Evolutionary conservation across 306 rosid species (phyloP).

Genomic region (Prunus persica): DNA sequence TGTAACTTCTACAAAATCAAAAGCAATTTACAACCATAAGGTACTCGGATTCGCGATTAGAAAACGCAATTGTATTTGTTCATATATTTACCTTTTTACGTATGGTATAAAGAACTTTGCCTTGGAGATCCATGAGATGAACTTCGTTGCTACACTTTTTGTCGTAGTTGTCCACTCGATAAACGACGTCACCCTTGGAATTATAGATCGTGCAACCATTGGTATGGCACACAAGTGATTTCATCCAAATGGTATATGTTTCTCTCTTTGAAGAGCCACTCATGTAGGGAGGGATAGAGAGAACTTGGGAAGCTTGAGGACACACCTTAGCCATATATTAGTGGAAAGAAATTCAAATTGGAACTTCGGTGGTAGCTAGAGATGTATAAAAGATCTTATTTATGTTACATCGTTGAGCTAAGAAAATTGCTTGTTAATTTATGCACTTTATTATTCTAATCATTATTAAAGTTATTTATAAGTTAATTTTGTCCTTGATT

Average conservation of each 20-base stretch:
- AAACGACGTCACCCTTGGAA: constrained; percentile 63
- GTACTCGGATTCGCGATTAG: background rate
- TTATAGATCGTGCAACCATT: constrained; percentile 88
- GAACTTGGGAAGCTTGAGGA: constrained; percentile 20
- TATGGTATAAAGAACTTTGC: constrained; percentile 57
- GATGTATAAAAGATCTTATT: background rate
- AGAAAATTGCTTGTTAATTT: no score
- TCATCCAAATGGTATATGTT: constrained; percentile 84
- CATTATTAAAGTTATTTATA: background rate
- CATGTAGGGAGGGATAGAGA: background rate
- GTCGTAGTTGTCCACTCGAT: constrained; percentile 80
- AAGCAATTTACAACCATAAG: background rate
- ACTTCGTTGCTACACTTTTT: constrained; percentile 63
- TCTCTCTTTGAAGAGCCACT: constrained; percentile 33
- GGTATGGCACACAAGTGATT: constrained; percentile 69
- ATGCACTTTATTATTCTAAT: background rate
- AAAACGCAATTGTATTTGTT: background rate
- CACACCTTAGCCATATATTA: constrained; percentile 31
- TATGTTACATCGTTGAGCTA: background rate
- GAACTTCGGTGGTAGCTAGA: background rate
- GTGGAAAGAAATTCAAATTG: background rate
- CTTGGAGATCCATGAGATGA: constrained; percentile 78
- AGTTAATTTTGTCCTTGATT: background rate
- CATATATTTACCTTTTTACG: constrained; percentile 44
- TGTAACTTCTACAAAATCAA: constrained; percentile 48